A percentile compares a stretch with the other conserved stretches of the same genome.
Evolutionary conservation across 805 yeast species (phyloP).

Genomic region (Torulaspora maleeae): DNA sequence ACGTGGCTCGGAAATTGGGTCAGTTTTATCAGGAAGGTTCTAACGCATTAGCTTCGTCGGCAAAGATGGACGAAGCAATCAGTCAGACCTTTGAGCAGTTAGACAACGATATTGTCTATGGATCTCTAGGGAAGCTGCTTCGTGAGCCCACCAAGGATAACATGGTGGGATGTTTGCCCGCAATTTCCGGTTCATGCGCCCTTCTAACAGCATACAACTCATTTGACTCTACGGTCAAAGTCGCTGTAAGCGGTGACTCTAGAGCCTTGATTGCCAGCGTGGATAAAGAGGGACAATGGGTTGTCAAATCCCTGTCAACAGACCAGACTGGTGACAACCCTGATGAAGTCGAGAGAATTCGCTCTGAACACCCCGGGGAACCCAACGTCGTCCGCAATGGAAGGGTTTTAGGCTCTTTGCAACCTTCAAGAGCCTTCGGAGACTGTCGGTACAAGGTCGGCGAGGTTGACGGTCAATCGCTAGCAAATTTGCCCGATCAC

Average conservation of each 20-base stretch:
- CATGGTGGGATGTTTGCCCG: constrained; percentile 74
- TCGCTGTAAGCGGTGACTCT: constrained; percentile 96
- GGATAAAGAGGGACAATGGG: constrained; percentile 67
- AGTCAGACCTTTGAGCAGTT: constrained; percentile 72
- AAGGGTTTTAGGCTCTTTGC: constrained; percentile 85
- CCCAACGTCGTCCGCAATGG: constrained; percentile 80
- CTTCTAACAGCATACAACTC: constrained; percentile 83
- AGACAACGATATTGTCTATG: constrained; percentile 81
- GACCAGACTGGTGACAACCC: constrained; percentile 95
- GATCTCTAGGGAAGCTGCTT: constrained; percentile 64
- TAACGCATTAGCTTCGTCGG: constrained; percentile 48
- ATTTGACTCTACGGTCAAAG: constrained; percentile 61
- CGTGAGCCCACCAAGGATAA: constrained; percentile 57
- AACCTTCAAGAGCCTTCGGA: constrained; percentile 95
- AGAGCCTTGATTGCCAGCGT: constrained; percentile 82
- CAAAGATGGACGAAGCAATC: constrained; percentile 73
- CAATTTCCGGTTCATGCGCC: constrained; percentile 93
- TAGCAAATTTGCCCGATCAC: constrained; percentile 65
- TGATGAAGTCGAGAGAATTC: constrained; percentile 76
- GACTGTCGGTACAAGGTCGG: constrained; percentile 92
- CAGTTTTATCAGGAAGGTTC: constrained; percentile 41
- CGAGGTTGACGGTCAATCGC: constrained; percentile 39
- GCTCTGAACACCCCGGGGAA: constrained; percentile 88
- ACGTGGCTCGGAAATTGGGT: constrained; percentile 73
- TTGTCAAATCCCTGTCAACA: constrained; percentile 75